Percentiles rank a stretch among this genome's conserved stretches.
Evolutionary conservation across 257 asterid genomes (phyloP).

Genomic region (Thymus quinquecostatus): DNA sequence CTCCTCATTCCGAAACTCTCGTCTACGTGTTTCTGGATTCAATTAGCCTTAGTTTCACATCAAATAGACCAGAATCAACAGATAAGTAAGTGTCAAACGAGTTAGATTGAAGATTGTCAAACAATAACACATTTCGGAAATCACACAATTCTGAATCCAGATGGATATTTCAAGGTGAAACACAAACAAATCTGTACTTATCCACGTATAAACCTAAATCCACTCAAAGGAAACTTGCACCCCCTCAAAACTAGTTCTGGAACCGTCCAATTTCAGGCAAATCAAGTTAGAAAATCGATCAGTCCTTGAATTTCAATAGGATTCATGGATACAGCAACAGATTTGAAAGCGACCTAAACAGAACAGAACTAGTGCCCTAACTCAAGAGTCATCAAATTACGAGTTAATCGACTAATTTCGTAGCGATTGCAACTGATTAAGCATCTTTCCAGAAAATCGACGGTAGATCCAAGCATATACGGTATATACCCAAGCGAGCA

Average conservation of each 20-base stretch:
- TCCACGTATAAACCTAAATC: neutral
- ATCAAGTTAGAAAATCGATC: neutral
- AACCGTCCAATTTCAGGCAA: slow-evolving; percentile 2
- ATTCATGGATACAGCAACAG: neutral
- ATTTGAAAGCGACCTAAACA: neutral
- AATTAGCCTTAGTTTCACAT: neutral
- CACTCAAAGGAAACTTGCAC: neutral
- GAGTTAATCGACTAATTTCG: slow-evolving; percentile 6
- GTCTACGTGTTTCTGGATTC: neutral
- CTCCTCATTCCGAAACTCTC: neutral
- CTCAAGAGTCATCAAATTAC: slow-evolving; percentile 10
- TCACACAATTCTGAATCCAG: neutral
- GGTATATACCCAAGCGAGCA: no score
- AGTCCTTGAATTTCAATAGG: neutral
- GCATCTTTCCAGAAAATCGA: neutral
- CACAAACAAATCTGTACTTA: neutral
- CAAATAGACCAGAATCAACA: neutral
- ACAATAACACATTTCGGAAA: neutral
- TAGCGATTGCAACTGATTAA: neutral
- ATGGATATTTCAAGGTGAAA: neutral
- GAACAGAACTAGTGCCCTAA: neutral
- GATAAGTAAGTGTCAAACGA: neutral
- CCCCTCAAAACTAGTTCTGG: neutral
- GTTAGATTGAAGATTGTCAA: neutral
- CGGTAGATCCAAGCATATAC: neutral